phyloP scores from a whole-genome alignment of 1,284 basidiomycete genomes.

The Leccinum fallax region DNA sequence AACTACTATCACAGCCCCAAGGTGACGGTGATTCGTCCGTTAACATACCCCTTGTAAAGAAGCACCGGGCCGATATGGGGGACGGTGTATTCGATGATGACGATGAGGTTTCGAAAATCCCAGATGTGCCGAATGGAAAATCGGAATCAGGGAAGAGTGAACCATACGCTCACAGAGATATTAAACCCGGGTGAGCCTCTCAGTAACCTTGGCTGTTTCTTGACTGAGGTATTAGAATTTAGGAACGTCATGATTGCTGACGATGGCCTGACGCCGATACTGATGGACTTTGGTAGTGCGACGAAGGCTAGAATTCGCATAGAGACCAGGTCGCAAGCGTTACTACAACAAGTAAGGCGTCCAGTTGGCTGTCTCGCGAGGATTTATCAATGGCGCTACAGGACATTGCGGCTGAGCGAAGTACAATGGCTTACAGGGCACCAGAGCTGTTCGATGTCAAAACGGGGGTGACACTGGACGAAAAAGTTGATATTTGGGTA shows the following conservation, averaged over 20 bases:
- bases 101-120: conserved; percentile 55
- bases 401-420: conserved; percentile 94
- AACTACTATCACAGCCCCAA: conserved; percentile 69
- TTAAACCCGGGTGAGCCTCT: conserved; percentile 88
- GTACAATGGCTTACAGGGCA: conserved; percentile 95
- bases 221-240: conserved; percentile 9
- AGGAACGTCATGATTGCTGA: conserved; percentile 98
- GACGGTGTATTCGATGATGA: conserved; percentile 76
- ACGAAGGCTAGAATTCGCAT: conserved; percentile 80
- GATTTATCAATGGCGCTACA: conserved; percentile 34
- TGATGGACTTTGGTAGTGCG: conserved; percentile 98
- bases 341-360: conserved; percentile 72
- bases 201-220: neutral
- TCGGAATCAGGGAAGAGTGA: conserved; percentile 48
- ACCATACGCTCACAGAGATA: conserved; percentile 95
- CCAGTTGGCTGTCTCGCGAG: neutral
- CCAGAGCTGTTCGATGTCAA: conserved; percentile 96
- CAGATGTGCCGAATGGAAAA: conserved; percentile 35
- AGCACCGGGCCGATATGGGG: conserved; percentile 51
- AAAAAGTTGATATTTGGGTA: conserved; percentile 97
- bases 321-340: conserved; percentile 81
- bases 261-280: conserved; percentile 81
- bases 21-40: conserved; percentile 54
- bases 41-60: conserved; percentile 53
- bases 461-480: conserved; percentile 83